Conservation (phyloP, 176 grass and related monocot species). For the Miscanthus lutarioriparius region DNA sequence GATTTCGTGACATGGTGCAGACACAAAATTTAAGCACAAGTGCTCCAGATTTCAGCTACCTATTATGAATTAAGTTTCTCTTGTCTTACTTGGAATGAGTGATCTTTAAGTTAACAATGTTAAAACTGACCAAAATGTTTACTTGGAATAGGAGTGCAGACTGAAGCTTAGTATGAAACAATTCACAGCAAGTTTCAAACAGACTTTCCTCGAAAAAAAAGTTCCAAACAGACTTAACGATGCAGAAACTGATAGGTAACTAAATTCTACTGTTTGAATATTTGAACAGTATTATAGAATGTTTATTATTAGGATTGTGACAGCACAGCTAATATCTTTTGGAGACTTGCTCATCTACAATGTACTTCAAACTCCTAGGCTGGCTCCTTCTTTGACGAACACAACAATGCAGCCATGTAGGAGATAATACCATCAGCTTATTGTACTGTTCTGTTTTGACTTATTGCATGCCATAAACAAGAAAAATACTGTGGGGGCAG, state of each 20-base stretch:
- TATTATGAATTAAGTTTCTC: too few species aligned
- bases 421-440: background rate
- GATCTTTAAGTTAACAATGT: too few species aligned
- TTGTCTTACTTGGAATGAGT: too few species aligned
- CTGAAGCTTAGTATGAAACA: too few species aligned
- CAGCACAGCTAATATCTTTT: slow-evolving; percentile 18
- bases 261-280: slow-evolving; percentile 18
- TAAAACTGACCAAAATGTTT: too few species aligned
- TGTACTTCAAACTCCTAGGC: slow-evolving; percentile 12
- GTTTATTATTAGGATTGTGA: background rate
- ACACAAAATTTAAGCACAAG: background rate
- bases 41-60: too few species aligned
- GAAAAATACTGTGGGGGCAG: too few species aligned
- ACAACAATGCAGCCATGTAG: background rate
- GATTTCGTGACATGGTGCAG: background rate
- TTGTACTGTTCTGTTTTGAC: background rate
- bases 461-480: slow-evolving; percentile 1
- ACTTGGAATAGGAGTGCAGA: too few species aligned
- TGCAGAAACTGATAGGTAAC: background rate
- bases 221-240: background rate
- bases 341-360: background rate
- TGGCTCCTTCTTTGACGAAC: slow-evolving; percentile 2
- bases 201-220: background rate
- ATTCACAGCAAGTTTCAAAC: too few species aligned
- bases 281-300: background rate